Evolutionary conservation across 2,329 filamentous ascomycete genomes (phyloP).

Genomic region (Biscogniauxia mediterranea): DNA sequence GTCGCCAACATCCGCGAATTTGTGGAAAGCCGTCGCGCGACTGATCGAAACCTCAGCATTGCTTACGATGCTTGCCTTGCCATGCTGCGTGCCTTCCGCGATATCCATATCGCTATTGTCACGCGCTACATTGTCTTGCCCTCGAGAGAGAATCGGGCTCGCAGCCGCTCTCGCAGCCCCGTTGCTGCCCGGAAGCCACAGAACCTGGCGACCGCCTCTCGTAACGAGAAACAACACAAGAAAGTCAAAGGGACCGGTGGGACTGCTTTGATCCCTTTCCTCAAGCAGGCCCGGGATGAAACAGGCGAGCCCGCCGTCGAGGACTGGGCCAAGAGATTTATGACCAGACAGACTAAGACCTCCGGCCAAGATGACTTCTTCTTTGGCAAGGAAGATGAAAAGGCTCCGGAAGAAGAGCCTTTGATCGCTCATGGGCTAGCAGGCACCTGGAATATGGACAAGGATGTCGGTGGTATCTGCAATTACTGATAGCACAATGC

Average conservation of each 20-base stretch:
- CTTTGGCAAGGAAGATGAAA: constrained; percentile 50
- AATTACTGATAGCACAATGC: constrained; percentile 39
- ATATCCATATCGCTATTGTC: constrained; percentile 96
- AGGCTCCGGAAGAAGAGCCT: constrained; percentile 27
- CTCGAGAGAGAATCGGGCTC: constrained; percentile 69
- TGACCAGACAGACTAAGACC: constrained; percentile 50
- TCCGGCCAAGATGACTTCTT: constrained; percentile 58
- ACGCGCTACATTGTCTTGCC: constrained; percentile 93
- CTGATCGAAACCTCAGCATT: constrained; percentile 65
- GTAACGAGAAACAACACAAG: constrained; percentile 45
- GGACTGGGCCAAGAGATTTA: constrained; percentile 58
- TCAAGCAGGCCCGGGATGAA: constrained; percentile 95
- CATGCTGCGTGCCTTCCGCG: constrained; percentile 68
- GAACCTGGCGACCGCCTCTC: constrained; percentile 63
- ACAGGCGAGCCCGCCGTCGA: constrained; percentile 87
- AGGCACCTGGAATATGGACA: constrained; percentile 85
- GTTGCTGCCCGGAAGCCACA: constrained; percentile 44
- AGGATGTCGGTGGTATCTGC: constrained; percentile 67
- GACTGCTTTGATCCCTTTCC: constrained; percentile 88
- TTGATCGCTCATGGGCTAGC: constrained; percentile 60
- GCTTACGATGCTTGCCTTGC: constrained; percentile 89
- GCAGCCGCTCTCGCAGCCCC: constrained; percentile 59
- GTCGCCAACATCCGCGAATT: constrained; percentile 87
- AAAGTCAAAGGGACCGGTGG: constrained; percentile 88
- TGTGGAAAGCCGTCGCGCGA: constrained; percentile 58